phyloP scores from a whole-genome alignment of 257 asterid genomes.

The Ilex asprella region DNA sequence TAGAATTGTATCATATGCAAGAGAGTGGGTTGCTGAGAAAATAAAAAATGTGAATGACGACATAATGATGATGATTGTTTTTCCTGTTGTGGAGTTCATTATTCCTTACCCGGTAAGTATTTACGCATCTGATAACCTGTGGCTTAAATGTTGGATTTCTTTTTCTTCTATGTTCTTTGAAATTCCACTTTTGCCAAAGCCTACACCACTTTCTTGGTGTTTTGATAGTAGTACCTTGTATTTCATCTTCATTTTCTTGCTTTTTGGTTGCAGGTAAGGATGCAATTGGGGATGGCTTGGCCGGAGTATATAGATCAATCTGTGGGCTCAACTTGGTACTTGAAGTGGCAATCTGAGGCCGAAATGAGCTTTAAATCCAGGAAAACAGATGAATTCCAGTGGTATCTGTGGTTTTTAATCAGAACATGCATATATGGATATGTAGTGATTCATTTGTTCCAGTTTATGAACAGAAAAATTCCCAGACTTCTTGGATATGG shows the following conservation, averaged over 20 bases:
- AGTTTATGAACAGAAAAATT: conserved; percentile 58
- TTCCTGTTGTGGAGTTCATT: conserved; percentile 71
- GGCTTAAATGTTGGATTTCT: conserved; percentile 9
- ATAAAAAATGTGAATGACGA: conserved; percentile 57
- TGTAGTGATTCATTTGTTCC: conserved; percentile 44
- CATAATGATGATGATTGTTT: conserved; percentile 73
- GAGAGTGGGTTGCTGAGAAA: conserved; percentile 38
- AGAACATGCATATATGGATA: conserved; percentile 63
- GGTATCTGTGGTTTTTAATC: conserved; percentile 82
- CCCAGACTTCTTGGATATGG: conserved; percentile 77
- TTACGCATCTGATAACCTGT: conserved; percentile 12
- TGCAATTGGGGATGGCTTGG: conserved; percentile 91
- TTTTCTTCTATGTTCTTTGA: conserved; percentile 6
- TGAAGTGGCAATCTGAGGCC: conserved; percentile 85
- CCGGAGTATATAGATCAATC: conserved; percentile 78
- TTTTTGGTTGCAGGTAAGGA: conserved; percentile 47
- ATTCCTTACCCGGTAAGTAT: conserved; percentile 72
- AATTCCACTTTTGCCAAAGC: conserved; percentile 7
- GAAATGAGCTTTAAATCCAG: conserved; percentile 50
- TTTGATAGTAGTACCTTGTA: background rate
- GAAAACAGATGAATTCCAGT: conserved; percentile 48
- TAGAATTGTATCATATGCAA: conserved; percentile 35
- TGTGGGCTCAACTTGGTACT: conserved; percentile 74
- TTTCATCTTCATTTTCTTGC: background rate
- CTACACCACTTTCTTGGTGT: conserved; percentile 8